Evolutionary conservation across 176 grass and related monocot genomes (phyloP), one percentile per base, ranked within the genome.

Genomic region (Aechmea fasciata): DNA sequence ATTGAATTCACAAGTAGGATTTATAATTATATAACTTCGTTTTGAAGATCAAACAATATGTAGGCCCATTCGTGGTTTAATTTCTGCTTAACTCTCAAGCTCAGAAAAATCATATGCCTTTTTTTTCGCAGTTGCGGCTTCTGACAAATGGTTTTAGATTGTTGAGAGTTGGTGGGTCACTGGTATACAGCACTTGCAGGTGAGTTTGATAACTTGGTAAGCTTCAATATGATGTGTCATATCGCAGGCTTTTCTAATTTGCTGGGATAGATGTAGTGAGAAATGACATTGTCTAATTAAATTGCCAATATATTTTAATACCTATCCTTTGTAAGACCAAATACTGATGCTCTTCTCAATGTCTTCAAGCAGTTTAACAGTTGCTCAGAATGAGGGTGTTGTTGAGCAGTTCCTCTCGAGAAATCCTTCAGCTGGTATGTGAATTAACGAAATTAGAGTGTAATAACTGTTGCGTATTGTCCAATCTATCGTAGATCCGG

Each of bases 121-220:
- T 69, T n/a, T 79, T 73, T 50, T 73, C 14, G 81, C 89, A 97
- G 89, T 62, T 90, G 53, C 47, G 48, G 51, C 86, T 97, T 71
- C 84, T 97, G 49, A 79, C 66, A 54, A 97, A 92, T 57, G 94
- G 94, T 81, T 97, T 97, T 81, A 90, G 47, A 85, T 80, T 97
- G 71, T 73, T 92, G 80, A 97, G 89, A 85, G 80, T 76, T 64
- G 82, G 79, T 10, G 94, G 94, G 68, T 90, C 86, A 49, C 84
- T 97, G 49, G 77, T 97, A 33, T 97, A 97, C 71, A 90, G 89
- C 79, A 97, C 89, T 68, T 97, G 86, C 50, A 97, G 94, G 94
- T 97, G 69, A 64, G 83, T 78, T 69, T 89, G 51, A 76, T 67
- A 76, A 84, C 26, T 51, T 64, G 50, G 61, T 24, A 6, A 13